A percentile compares a stretch with the other conserved stretches of the same genome.
These are phyloP conservation scores for Colletotrichum camelliae DNA, from an alignment of 2,329 filamentous ascomycete genomes.

Conservation along the genomic window DNA sequence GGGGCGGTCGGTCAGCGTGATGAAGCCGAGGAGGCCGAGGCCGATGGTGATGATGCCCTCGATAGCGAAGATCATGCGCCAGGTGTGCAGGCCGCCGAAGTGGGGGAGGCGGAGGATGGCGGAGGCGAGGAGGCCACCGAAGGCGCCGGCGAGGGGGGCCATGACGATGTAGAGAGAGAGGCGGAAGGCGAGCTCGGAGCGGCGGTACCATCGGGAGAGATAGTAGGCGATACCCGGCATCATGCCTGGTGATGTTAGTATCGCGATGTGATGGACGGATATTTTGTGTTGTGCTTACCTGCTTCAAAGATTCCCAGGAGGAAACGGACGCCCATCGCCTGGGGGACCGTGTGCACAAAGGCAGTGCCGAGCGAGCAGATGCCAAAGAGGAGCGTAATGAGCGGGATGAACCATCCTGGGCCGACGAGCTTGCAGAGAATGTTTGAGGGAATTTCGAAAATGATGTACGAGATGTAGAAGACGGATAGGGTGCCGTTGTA, in stretches of 20 bases:
- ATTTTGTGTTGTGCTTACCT: conserved; percentile 47
- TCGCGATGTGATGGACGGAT: not conserved
- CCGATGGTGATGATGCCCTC: conserved; percentile 66
- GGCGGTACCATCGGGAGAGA: conserved; percentile 66
- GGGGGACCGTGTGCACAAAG: conserved; percentile 57
- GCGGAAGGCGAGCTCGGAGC: conserved; percentile 67
- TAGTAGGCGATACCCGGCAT: conserved; percentile 72
- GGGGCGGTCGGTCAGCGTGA: conserved; percentile 70
- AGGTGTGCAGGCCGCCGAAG: conserved; percentile 60
- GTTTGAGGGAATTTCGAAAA: conserved; percentile 69
- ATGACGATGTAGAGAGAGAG: conserved; percentile 70
- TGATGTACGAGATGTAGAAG: conserved; percentile 70
- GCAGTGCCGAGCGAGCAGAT: conserved; percentile 65
- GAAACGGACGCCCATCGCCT: conserved; percentile 61
- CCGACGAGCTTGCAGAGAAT: conserved; percentile 68
- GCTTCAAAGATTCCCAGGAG: conserved; percentile 67
- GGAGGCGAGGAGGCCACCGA: conserved; percentile 68
- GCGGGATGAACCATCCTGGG: conserved; percentile 69
- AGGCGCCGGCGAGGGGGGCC: conserved; percentile 69
- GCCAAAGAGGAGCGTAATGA: conserved; percentile 62
- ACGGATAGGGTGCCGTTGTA: conserved; percentile 66
- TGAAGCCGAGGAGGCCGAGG: conserved; percentile 60
- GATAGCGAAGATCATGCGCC: conserved; percentile 77
- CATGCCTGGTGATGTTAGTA: not conserved
- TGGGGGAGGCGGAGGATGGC: conserved; percentile 64